Evolutionary conservation across 106 monocot genomes (phyloP).

Genomic region (Triglochin maritima): DNA sequence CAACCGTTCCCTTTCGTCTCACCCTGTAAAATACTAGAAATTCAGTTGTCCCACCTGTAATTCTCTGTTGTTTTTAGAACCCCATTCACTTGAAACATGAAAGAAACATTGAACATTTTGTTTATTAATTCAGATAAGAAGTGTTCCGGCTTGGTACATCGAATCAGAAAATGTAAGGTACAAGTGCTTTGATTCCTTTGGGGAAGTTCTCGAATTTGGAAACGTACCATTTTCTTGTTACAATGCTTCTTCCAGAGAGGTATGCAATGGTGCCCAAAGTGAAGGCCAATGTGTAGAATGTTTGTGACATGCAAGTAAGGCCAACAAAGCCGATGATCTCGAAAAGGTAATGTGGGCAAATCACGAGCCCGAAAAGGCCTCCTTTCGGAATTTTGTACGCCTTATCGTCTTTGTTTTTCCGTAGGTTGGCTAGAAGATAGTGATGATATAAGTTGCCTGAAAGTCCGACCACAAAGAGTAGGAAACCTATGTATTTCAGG

Average conservation of each 20-base stretch:
- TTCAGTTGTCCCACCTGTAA: too few relatives aligned
- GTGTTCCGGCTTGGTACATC: too few relatives aligned
- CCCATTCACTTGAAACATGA: too few relatives aligned
- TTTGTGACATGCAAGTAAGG: slow-evolving; percentile 50
- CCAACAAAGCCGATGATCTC: slow-evolving; percentile 55
- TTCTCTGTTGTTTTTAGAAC: too few relatives aligned
- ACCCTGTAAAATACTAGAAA: too few relatives aligned
- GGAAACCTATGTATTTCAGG: slow-evolving; percentile 30
- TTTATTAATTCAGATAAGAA: too few relatives aligned
- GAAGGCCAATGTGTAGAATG: slow-evolving; percentile 26
- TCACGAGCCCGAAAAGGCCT: slow-evolving; percentile 57
- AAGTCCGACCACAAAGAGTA: slow-evolving; percentile 52
- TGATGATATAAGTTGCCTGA: slow-evolving; percentile 83
- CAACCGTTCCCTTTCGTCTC: neutral
- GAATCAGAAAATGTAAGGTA: slow-evolving; percentile 50
- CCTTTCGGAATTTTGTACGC: slow-evolving; percentile 64
- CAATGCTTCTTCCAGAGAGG: slow-evolving; percentile 64
- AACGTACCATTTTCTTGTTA: slow-evolving; percentile 67
- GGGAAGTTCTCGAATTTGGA: slow-evolving; percentile 69
- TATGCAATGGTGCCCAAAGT: slow-evolving; percentile 35
- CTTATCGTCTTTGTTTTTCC: slow-evolving; percentile 44
- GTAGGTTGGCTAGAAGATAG: slow-evolving; percentile 49
- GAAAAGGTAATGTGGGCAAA: slow-evolving; percentile 88
- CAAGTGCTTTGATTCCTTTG: slow-evolving; percentile 39
- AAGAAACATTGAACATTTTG: too few relatives aligned